Evolutionary conservation across 129 eudicot genomes (phyloP).

Genomic region (Dittrichia graveolens): DNA sequence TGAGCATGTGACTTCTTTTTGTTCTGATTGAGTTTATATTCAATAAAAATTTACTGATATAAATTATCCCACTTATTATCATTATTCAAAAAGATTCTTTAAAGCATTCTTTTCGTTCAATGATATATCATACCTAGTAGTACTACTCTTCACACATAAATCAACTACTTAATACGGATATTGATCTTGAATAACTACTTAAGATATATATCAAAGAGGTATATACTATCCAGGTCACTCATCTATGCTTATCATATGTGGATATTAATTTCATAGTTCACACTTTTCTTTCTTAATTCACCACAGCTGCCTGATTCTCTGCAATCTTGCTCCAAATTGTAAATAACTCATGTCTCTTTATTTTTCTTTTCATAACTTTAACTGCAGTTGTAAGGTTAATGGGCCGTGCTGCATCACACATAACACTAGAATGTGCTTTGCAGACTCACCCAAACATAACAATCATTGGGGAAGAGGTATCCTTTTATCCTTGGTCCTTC

Average conservation of each 20-base stretch:
- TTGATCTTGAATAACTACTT: conserved; percentile 5
- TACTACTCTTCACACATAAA: background rate
- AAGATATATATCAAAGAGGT: background rate
- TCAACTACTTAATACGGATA: background rate
- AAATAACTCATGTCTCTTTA: background rate
- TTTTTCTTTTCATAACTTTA: conserved; percentile 15
- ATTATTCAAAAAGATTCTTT: background rate
- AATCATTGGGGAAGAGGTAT: conserved; percentile 97
- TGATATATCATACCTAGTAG: background rate
- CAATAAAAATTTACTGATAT: background rate
- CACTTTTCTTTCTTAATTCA: conserved; percentile 3
- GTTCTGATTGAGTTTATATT: background rate
- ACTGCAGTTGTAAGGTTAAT: conserved; percentile 89
- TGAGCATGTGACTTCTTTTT: background rate
- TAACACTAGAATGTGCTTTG: conserved; percentile 94
- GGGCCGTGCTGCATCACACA: conserved; percentile 99
- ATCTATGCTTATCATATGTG: conserved; percentile 12
- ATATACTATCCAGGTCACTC: conserved; percentile 5
- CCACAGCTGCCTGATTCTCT: background rate
- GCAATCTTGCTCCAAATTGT: conserved; percentile 14
- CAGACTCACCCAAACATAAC: conserved; percentile 98
- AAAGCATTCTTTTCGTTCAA: background rate
- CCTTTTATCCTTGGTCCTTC: background rate
- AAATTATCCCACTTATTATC: background rate
- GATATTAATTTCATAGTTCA: background rate